Percentiles rank a stretch among this genome's conserved stretches.
Evolutionary conservation across 164 flowering plant species (phyloP).

Genomic region (Chimonanthus praecox): DNA sequence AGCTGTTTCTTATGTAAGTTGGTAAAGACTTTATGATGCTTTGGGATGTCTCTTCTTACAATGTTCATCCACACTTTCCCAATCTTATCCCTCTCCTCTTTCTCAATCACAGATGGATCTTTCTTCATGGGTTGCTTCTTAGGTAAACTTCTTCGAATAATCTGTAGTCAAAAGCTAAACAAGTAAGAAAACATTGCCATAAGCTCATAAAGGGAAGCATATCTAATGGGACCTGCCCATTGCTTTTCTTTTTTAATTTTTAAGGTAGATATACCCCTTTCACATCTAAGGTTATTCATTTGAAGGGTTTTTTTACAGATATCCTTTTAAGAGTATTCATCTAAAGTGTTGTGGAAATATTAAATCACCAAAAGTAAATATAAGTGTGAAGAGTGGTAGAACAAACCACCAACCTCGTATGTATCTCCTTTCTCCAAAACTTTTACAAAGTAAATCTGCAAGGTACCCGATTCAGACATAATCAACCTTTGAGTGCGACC

Average conservation of each 20-base stretch:
- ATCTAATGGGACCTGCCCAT: too few relatives aligned
- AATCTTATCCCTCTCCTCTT: slow-evolving; percentile 81
- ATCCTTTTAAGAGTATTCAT: not conserved
- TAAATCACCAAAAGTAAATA: not conserved
- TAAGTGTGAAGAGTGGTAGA: not conserved
- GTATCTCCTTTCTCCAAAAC: slow-evolving; percentile 97
- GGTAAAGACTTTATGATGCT: slow-evolving; percentile 60
- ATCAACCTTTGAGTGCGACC: slow-evolving; percentile 78
- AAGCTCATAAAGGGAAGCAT: too few relatives aligned
- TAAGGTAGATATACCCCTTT: too few relatives aligned
- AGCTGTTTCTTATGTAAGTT: slow-evolving; percentile 68
- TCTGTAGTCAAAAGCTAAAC: slow-evolving; percentile 41
- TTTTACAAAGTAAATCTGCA: slow-evolving; percentile 89
- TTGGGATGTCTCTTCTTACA: slow-evolving; percentile 75
- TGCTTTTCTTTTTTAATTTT: too few relatives aligned
- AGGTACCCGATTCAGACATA: slow-evolving; percentile 71
- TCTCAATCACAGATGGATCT: slow-evolving; percentile 73
- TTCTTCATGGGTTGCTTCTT: slow-evolving; percentile 63
- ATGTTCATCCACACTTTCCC: slow-evolving; percentile 80
- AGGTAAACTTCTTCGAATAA: slow-evolving; percentile 85
- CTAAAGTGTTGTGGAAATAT: not conserved
- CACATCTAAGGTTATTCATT: too few relatives aligned
- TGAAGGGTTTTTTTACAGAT: too few relatives aligned
- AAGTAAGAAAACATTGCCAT: not conserved
- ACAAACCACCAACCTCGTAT: slow-evolving; percentile 64